These are phyloP conservation scores for Colletotrichum falcatum DNA, from an alignment of 2,329 filamentous ascomycete genomes.

Conservation along the genomic window DNA sequence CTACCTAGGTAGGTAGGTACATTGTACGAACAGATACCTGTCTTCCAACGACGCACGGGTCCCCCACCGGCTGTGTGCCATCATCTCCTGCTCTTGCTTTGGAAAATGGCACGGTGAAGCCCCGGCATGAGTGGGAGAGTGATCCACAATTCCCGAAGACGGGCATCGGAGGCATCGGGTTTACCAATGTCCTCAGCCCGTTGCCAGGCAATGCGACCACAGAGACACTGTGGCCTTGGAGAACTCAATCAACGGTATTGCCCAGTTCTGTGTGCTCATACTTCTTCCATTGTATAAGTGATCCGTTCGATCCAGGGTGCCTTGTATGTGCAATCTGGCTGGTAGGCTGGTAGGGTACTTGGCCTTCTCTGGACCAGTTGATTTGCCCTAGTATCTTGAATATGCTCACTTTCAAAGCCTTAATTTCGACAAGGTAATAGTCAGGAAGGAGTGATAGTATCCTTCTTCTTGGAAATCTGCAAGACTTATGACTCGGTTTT, in stretches of 20 bases:
- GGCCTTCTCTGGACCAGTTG: neutral
- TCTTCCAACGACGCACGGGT: neutral
- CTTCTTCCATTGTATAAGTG: neutral
- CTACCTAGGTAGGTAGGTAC: neutral
- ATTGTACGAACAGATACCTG: no score
- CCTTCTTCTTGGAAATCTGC: accelerated
- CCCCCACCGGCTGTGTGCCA: neutral
- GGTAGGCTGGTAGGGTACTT: neutral
- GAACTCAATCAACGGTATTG: neutral
- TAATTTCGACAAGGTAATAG: no score
- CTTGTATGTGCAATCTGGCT: neutral
- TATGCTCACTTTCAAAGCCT: neutral
- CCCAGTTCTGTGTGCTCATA: no score
- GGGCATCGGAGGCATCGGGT: no score
- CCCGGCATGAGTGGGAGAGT: no score
- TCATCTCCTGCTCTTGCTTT: neutral
- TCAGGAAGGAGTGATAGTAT: neutral
- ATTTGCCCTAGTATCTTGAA: neutral
- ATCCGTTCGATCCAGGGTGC: neutral
- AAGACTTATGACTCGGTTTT: neutral
- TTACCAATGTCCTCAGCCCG: neutral
- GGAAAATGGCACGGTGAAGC: no score
- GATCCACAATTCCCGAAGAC: no score
- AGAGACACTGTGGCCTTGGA: neutral
- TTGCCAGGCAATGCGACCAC: neutral